Percentiles rank a stretch among this genome's conserved stretches.
Evolutionary conservation across 225 moss, liverwort and hornwort genomes (phyloP).

Genomic region (Neckera pumila): DNA sequence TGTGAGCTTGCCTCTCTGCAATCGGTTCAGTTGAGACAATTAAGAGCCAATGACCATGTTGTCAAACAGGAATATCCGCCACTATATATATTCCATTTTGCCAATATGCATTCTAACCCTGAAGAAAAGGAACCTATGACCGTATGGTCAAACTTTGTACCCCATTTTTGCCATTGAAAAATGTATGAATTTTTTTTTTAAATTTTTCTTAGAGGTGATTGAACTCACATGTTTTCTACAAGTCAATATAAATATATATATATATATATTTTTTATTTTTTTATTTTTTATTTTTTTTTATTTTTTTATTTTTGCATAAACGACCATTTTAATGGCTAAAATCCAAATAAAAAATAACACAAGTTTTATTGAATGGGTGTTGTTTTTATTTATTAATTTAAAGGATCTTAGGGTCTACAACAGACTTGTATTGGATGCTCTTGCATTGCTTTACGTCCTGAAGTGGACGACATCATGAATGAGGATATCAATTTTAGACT

Average conservation of each 20-base stretch:
- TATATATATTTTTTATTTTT: too few relatives aligned
- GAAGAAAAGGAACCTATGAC: not conserved
- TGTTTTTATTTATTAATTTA: not conserved
- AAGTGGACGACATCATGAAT: not conserved
- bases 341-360: not conserved
- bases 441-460: fast-evolving
- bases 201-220: not conserved
- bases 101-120: not conserved
- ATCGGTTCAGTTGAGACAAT: not conserved
- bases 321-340: not conserved
- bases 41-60: not conserved
- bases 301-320: not conserved
- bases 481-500: not conserved
- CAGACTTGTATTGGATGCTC: fast-evolving
- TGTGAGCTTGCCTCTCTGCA: not conserved
- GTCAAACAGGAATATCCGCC: not conserved
- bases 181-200: not conserved
- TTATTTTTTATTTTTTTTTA: too few relatives aligned
- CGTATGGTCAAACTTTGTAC: not conserved
- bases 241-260: not conserved
- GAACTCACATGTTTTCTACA: not conserved
- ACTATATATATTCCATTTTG: not conserved
- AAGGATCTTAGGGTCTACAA: not conserved
- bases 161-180: not conserved
- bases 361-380: not conserved